These are phyloP conservation scores for Medicago ruthenica DNA, from an alignment of 306 rosid species.

Conservation along the genomic window DNA sequence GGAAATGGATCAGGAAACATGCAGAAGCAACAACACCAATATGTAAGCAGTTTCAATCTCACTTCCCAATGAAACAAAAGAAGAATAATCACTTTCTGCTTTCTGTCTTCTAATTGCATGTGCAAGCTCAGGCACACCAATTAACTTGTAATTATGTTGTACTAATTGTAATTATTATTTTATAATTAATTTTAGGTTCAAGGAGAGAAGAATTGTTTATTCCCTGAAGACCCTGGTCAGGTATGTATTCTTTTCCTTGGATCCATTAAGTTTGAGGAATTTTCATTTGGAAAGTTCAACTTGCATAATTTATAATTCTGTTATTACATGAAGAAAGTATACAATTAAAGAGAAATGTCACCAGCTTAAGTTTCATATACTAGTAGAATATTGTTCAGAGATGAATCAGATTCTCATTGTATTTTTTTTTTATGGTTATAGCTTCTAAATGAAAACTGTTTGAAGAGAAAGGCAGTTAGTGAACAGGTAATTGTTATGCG, in stretches of 20 bases:
- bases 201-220: slow-evolving; percentile 85
- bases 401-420: too few relatives aligned
- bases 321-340: background rate
- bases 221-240: slow-evolving; percentile 99
- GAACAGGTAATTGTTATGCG: slow-evolving; percentile 49
- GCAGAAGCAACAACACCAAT: slow-evolving; percentile 64
- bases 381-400: too few relatives aligned
- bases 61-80: slow-evolving; percentile 48
- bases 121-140: slow-evolving; percentile 18
- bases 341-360: too few relatives aligned
- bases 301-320: background rate
- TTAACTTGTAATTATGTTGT: slow-evolving; percentile 46
- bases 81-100: slow-evolving; percentile 34
- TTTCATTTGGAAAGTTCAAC: slow-evolving; percentile 31
- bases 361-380: background rate
- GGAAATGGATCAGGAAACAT: slow-evolving; percentile 69
- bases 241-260: slow-evolving; percentile 57
- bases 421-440: slow-evolving; percentile 28
- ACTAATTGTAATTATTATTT: slow-evolving; percentile 50
- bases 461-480: slow-evolving; percentile 72
- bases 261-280: slow-evolving; percentile 46
- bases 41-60: slow-evolving; percentile 68
- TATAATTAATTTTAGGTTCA: slow-evolving; percentile 65
- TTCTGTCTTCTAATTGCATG: slow-evolving; percentile 36
- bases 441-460: slow-evolving; percentile 83